Percentiles rank a stretch among this genome's conserved stretches.
These are phyloP conservation scores for Candida gorgasii DNA, from an alignment of 805 yeast species.

Conservation along the genomic window DNA sequence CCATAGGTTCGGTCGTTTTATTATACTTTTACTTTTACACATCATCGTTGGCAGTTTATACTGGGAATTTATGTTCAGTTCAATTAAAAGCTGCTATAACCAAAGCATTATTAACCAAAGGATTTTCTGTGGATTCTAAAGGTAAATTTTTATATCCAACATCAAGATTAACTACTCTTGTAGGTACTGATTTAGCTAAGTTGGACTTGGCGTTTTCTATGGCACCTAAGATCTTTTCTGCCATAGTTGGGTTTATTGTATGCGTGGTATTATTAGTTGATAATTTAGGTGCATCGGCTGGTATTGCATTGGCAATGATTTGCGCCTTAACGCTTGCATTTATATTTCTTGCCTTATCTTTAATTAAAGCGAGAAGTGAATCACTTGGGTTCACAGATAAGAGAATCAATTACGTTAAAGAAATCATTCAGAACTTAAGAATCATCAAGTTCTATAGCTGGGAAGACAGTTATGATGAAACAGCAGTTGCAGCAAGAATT, in stretches of 20 bases:
- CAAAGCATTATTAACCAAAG: conserved; percentile 66
- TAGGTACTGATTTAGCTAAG: conserved; percentile 80
- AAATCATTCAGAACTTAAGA: conserved; percentile 73
- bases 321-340: conserved; percentile 56
- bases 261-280: conserved; percentile 62
- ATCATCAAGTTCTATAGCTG: conserved; percentile 87
- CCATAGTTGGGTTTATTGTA: conserved; percentile 60
- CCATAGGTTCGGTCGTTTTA: conserved; percentile 14
- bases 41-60: conserved; percentile 59
- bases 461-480: conserved; percentile 74
- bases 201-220: conserved; percentile 70
- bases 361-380: conserved; percentile 54
- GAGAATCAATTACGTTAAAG: conserved; percentile 75
- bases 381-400: conserved; percentile 69
- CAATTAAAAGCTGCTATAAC: conserved; percentile 69
- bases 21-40: conserved; percentile 22
- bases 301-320: conserved; percentile 66
- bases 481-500: conserved; percentile 54
- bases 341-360: conserved; percentile 41
- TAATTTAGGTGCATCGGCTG: conserved; percentile 57
- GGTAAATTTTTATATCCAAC: conserved; percentile 62
- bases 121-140: conserved; percentile 57
- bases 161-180: conserved; percentile 69
- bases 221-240: conserved; percentile 65
- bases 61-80: conserved; percentile 33